These are phyloP conservation scores for Tricholoma terreum DNA, from an alignment of 768 basidiomycete genomes.

Conservation along the genomic window DNA sequence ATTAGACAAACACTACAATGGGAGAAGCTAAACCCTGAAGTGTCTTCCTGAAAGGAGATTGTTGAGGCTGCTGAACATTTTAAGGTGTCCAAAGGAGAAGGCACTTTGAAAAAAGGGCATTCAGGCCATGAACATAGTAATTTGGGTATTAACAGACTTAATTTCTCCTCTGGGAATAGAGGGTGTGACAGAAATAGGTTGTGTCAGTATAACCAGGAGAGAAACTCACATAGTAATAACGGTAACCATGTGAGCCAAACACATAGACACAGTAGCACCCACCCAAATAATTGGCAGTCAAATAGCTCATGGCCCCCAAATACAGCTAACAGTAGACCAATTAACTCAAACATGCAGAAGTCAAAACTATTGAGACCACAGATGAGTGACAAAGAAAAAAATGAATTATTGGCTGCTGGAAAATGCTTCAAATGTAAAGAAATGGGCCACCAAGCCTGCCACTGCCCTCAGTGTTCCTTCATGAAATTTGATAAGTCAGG, in stretches of 20 bases:
- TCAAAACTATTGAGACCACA: not conserved
- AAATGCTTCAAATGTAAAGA: constrained; percentile 1
- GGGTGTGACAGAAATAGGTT: too few relatives aligned
- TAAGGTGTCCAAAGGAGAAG: not conserved
- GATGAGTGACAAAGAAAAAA: not conserved
- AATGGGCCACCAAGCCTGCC: not conserved
- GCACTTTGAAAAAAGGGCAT: not conserved
- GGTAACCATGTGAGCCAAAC: not conserved
- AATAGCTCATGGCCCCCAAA: not conserved
- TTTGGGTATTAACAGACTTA: too few relatives aligned
- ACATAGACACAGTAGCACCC: not conserved
- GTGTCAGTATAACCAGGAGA: too few relatives aligned
- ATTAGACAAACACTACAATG: not conserved
- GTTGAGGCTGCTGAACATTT: not conserved
- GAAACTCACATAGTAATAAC: not conserved
- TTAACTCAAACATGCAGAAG: not conserved
- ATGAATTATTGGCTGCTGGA: not conserved
- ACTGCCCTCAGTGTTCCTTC: not conserved
- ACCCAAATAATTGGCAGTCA: not conserved
- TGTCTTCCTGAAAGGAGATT: not conserved
- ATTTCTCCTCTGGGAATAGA: too few relatives aligned
- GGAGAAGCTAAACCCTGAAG: not conserved
- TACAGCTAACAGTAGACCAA: not conserved
- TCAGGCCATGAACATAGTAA: not conserved
- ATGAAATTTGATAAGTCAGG: not conserved